Percentiles rank a stretch among this genome's conserved stretches.
These are phyloP conservation scores for Gypsophila paniculata DNA, from an alignment of 179 eudicot species.

Conservation along the genomic window DNA sequence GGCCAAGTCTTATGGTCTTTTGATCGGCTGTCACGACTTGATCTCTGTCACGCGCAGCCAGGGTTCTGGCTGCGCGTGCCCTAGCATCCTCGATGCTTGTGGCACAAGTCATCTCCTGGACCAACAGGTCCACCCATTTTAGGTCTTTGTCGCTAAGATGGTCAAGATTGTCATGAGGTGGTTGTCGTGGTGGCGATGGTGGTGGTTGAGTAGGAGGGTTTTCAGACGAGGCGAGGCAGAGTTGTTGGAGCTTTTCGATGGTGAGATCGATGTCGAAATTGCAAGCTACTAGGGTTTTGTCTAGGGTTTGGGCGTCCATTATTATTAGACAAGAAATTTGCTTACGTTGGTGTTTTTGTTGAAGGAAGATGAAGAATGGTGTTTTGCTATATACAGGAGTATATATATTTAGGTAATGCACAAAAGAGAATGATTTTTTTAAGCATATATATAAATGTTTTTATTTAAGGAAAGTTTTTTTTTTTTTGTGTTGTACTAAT, in stretches of 20 bases:
- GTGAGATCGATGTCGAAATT: conserved; percentile 3
- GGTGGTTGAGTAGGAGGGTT: not conserved
- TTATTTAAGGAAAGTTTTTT: too few species aligned
- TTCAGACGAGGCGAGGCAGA: not conserved
- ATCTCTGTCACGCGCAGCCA: conserved; percentile 4
- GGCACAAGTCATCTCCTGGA: conserved; percentile 9
- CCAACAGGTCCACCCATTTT: conserved; percentile 5
- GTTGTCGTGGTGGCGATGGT: not conserved
- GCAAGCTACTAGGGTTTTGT: conserved; percentile 4
- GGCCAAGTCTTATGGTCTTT: not conserved
- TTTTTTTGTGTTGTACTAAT: not conserved
- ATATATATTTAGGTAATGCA: not conserved
- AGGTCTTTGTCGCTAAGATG: not conserved
- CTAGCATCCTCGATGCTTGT: conserved; percentile 6
- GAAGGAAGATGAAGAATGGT: not conserved
- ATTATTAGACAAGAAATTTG: not conserved
- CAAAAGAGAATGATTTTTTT: not conserved
- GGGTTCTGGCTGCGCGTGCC: conserved; percentile 4
- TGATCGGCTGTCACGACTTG: not conserved
- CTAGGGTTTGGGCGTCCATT: conserved; percentile 4
- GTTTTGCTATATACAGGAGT: not conserved
- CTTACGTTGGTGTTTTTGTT: not conserved
- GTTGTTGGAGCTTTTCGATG: not conserved
- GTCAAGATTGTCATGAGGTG: not conserved
- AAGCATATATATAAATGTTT: not conserved